Evolutionary conservation across 2,329 filamentous ascomycete genomes (phyloP).

Genomic region (Didymella pomorum): DNA sequence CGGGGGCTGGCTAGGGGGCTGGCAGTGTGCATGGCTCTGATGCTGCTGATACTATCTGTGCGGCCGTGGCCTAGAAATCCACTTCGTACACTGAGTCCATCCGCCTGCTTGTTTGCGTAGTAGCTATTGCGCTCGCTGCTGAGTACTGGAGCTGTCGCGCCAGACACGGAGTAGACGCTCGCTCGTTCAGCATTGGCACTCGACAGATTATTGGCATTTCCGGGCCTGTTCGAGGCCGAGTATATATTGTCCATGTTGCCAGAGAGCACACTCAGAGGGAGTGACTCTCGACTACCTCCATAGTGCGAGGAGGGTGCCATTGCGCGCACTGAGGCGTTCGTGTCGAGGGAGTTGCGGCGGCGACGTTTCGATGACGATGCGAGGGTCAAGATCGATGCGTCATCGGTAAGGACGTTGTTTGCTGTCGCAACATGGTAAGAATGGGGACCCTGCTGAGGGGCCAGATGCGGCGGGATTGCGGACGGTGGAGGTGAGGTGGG

Average conservation of each 20-base stretch:
- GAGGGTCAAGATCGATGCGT: constrained; percentile 84
- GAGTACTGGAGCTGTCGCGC: constrained; percentile 66
- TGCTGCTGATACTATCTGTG: constrained; percentile 82
- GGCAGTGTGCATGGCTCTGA: constrained; percentile 59
- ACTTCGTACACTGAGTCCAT: constrained; percentile 81
- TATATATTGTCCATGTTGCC: constrained; percentile 67
- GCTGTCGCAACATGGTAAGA: constrained; percentile 82
- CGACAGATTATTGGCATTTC: constrained; percentile 56
- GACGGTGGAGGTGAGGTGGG: constrained; percentile 65
- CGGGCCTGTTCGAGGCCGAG: constrained; percentile 58
- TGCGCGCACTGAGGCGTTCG: constrained; percentile 83
- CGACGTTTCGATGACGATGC: constrained; percentile 82
- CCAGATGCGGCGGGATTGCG: constrained; percentile 75
- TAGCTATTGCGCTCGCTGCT: constrained; percentile 85
- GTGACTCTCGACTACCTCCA: constrained; percentile 80
- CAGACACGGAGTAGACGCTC: constrained; percentile 81
- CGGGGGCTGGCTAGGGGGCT: constrained; percentile 68
- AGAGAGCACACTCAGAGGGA: constrained; percentile 80
- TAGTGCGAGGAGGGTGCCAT: constrained; percentile 84
- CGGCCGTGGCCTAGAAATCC: constrained; percentile 78
- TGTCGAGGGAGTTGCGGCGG: constrained; percentile 81
- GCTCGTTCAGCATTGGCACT: constrained; percentile 71
- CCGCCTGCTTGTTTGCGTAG: constrained; percentile 66
- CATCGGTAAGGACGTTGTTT: constrained; percentile 82
- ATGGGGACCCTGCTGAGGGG: constrained; percentile 66